Evolutionary conservation across 1,139 yeast species (phyloP), one percentile per base, ranked within the genome.

Genomic region (Debaryomyces subglobosus): DNA sequence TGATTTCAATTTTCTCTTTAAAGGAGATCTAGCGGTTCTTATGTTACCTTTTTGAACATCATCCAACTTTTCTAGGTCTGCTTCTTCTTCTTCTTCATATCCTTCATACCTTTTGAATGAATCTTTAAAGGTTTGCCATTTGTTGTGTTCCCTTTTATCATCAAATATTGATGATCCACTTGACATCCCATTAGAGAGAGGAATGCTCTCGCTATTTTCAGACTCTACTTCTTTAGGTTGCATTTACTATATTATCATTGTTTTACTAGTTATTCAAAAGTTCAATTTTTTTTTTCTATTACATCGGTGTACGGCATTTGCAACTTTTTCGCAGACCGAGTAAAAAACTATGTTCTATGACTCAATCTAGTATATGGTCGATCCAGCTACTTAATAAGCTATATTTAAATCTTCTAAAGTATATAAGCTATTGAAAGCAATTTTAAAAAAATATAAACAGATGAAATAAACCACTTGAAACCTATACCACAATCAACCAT

Each of bases 121-220:
- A 52, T 74, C 76, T 48, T 68, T 65, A 54, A 74, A 74, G 13
- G 60, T 53, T 49, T 64, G 71, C 78, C 78, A 72, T 62, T 62
- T 68, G 23, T 63, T 59, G 10, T 39, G 23, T 12, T 29, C 34
- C 43, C 41, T 45, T 40, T 46, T 40, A 9, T 40, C 43, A n/a
- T 13, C 25, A 30, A 12, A 40, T 5, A 16, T 10, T 8, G 43
- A 35, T 13, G 39, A 21, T 24, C 34, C 20, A 35, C 43, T 24
- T 15, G 36, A 30, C 29, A 18, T 13, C 24, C 30, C 38, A 5
- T 35, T 16, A 18, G 36, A 27, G 18, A 25, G 33, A 34, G 36
- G 41, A 34, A 27, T 18, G 7, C 27, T 35, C 25, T 40, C 43
- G n/a, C 43, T 40, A 7, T 29, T 29, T 25, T 27, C 23, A 5